These are phyloP conservation scores for Brassica nigra DNA, from an alignment of 345 rosid species.

Conservation along the genomic window DNA sequence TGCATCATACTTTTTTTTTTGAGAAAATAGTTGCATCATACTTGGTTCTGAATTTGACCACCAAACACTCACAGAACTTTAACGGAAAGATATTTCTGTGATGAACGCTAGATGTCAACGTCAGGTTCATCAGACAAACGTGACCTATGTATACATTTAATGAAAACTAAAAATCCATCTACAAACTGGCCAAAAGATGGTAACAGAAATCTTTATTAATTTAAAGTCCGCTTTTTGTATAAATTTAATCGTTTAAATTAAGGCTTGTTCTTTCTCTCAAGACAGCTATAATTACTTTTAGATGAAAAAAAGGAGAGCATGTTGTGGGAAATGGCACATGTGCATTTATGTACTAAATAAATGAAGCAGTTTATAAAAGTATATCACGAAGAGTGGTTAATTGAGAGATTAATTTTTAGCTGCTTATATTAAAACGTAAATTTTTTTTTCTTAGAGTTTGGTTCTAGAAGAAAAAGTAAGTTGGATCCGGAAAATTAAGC, in stretches of 20 bases:
- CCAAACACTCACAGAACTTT: not conserved
- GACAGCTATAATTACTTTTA: not conserved
- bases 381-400: constrained; percentile 12
- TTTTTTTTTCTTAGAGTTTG: not conserved
- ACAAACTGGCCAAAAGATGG: constrained; percentile 7
- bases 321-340: constrained; percentile 34
- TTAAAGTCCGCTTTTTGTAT: constrained; percentile 8
- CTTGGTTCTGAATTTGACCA: not conserved
- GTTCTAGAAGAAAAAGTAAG: not conserved
- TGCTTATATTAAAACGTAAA: not conserved
- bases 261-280: not conserved
- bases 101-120: constrained; percentile 10
- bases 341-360: constrained; percentile 32
- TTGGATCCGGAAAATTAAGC: not conserved
- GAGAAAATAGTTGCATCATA: not conserved
- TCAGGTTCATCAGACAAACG: constrained; percentile 19
- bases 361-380: constrained; percentile 15
- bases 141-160: constrained; percentile 4
- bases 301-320: constrained; percentile 1
- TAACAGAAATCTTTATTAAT: not conserved
- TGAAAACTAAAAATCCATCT: constrained; percentile 5
- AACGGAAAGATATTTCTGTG: not conserved
- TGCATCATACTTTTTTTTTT: not conserved
- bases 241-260: not conserved
- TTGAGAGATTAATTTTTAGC: not conserved